Base-by-base conservation (phyloP, 75 land plant genomes). In the Larix kaempferi region DNA sequence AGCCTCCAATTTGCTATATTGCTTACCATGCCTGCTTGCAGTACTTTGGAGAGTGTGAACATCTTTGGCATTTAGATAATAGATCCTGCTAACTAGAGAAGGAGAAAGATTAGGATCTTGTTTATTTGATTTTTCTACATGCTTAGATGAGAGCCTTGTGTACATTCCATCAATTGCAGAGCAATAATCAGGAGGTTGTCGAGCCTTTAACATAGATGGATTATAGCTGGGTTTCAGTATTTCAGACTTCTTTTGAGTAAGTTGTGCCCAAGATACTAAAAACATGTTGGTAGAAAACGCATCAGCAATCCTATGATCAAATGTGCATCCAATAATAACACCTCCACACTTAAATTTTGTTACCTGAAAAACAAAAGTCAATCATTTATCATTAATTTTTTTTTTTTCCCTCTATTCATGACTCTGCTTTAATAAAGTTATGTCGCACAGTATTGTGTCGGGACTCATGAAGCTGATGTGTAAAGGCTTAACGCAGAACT, bases 221-320 rank as follows among this genome's bases (percentile, higher is more conserved):
- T 75, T 74, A 74, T 82, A 82, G 37, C 77, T 78, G 14, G 86
- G 89, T 7, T n/a, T 16, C 35, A 52, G 1, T 21, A 4, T 23
- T 3, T 52, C 1, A 3, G 80, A 66, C 44, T 76, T 72, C 17
- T 67, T 67, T n/a, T 17, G 56, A 16, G 89, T 80, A 14, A 49
- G 78, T 63, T 85, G 80, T 0, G 89, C 80, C 87, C 87, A 88
- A 17, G 84, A 71, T 4, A 80, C 73, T 4, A 88, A 27, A 44
- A 88, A 88, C 89, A 85, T 84, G 82, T 88, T 88, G 80, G 78
- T 61, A 26, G 89, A 84, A 76, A 84, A 80, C 16, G 87, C 87
- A 59, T 88, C 89, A 37, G 89, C 80, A 6, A 85, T 67, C 15
- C 84, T 77, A 62, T 87, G 89, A 52, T 81, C 84, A 23, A 87